Base-by-base conservation (phyloP, 139 green algal species). In the Spirogloea muscicola region DNA sequence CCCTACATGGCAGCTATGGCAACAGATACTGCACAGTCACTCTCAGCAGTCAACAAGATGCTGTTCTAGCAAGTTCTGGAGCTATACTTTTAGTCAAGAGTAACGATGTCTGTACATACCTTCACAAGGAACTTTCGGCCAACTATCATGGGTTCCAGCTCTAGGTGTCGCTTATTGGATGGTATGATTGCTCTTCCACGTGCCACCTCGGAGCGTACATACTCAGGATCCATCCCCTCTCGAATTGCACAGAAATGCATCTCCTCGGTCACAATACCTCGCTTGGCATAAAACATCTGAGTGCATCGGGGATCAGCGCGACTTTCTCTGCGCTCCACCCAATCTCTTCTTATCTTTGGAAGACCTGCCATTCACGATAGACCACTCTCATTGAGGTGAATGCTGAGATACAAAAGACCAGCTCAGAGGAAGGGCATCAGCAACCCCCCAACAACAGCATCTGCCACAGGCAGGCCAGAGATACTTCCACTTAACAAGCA, bases 101-200 rank as follows among this genome's bases (percentile, higher is more conserved):
- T n/a, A n/a, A n/a, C n/a, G n/a, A n/a, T n/a, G n/a, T n/a, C n/a
- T n/a, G n/a, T n/a, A n/a, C n/a, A n/a, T 66, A 97, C 82, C 89
- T 98, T 98, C 44, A 89, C 91, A 57, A 92, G 64, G 75, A 98
- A 98, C 48, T 92, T 88, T 58, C 89, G 87, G 59, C 93, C 91
- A 88, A 84, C 2, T 27, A 86, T 86, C 66, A 78, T 84, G 25
- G 75, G 75, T 36, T 98, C 93, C 64, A 98, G 86, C 85, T 98
- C 93, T 48, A 89, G 34, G 75, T 98, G 93, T 5, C 83, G 63
- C 84, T 93, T 95, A 87, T 98, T 98, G 70, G 91, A 86, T 2
- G 93, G 93, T 55, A 98, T 98, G 86, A 98, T 98, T 18, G 93
- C 93, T 2, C 93, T 84, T 1, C 93, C 93, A 1, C 93, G 81